Percentiles rank a stretch among this genome's conserved stretches.
These are phyloP conservation scores for Termitomyces eurrhizus DNA, from an alignment of 768 basidiomycete species.

Conservation along the genomic window DNA sequence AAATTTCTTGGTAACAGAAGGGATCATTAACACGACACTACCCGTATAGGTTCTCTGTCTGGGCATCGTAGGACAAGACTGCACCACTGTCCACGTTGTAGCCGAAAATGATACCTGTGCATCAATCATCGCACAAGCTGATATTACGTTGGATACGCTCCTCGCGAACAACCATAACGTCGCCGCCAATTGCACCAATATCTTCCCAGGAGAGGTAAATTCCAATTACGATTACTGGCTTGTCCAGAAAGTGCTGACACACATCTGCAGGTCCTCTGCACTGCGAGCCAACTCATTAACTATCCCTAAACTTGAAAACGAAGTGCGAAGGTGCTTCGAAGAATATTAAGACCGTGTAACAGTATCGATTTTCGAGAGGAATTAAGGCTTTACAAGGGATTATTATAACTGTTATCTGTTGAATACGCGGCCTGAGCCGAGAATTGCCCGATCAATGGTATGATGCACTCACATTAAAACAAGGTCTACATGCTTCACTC, in stretches of 20 bases:
- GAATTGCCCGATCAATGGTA: neutral
- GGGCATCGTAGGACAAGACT: constrained; percentile 54
- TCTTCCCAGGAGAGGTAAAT: constrained; percentile 55
- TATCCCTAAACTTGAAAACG: neutral
- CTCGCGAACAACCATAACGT: constrained; percentile 65
- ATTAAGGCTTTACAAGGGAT: neutral
- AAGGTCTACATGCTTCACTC: neutral
- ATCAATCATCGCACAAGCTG: constrained; percentile 33
- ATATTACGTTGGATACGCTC: constrained; percentile 43
- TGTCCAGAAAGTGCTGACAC: neutral
- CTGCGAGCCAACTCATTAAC: neutral
- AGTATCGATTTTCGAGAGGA: neutral
- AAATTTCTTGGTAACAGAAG: neutral
- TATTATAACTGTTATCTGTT: neutral
- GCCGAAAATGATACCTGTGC: constrained; percentile 48
- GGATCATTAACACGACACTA: neutral
- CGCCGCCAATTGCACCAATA: constrained; percentile 45
- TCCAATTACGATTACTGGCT: neutral
- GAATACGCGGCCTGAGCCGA: neutral
- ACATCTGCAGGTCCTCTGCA: constrained; percentile 12
- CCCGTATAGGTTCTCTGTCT: constrained; percentile 45
- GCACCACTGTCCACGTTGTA: constrained; percentile 45
- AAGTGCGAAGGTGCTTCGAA: neutral
- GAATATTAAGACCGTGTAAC: neutral
- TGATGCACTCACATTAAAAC: neutral